A percentile compares a stretch with the other conserved stretches of the same genome.
These are phyloP conservation scores for Trichocomaceae sp. DNA, from an alignment of 2,329 filamentous ascomycete genomes.

Conservation along the genomic window DNA sequence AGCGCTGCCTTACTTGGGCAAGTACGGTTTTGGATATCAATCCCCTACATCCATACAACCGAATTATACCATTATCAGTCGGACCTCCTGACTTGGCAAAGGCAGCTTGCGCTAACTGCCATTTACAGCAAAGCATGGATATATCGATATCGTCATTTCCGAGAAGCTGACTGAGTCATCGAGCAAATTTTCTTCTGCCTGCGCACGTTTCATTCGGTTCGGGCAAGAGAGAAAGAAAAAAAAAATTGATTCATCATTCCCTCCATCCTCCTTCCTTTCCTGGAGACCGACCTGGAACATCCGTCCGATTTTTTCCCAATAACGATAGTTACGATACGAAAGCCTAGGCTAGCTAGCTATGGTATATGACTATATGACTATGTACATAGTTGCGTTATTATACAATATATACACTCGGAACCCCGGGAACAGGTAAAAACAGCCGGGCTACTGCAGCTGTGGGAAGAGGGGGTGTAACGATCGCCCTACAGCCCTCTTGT, in stretches of 20 bases:
- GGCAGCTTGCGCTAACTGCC: background rate
- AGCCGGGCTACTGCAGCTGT: background rate
- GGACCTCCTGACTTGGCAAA: background rate
- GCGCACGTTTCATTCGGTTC: too few species aligned
- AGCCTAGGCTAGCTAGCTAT: background rate
- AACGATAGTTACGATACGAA: background rate
- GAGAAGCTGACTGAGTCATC: too few species aligned
- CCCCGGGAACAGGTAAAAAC: background rate
- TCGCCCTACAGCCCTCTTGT: background rate
- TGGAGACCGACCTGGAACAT: background rate
- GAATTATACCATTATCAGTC: background rate
- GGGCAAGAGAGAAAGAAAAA: background rate
- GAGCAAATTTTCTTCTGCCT: too few species aligned
- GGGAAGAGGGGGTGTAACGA: background rate
- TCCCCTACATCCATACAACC: background rate
- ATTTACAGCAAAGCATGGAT: background rate
- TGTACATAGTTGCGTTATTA: background rate
- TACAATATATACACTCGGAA: background rate
- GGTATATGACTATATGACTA: too few species aligned
- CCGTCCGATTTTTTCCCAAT: background rate
- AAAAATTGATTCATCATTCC: background rate
- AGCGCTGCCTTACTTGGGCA: background rate
- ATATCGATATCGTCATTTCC: too few species aligned
- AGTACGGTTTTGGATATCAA: background rate
- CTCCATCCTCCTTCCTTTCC: background rate